Conservation (phyloP, 2,329 filamentous ascomycete genomes). For the Trichoderma sp. region DNA sequence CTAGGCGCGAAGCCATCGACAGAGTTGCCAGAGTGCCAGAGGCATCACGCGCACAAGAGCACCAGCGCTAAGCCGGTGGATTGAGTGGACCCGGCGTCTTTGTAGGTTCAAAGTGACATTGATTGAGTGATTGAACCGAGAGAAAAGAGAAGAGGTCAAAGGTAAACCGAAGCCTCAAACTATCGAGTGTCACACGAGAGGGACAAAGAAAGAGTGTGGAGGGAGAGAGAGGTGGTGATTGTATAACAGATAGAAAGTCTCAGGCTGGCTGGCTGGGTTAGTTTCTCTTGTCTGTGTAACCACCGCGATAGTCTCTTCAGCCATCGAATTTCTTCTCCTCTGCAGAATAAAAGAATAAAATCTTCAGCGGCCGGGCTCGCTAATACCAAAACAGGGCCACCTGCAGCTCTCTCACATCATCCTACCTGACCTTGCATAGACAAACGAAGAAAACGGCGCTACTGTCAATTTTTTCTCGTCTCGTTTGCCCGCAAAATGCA, state of each 20-base stretch:
- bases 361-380: conserved; percentile 7
- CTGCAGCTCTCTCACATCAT: conserved; percentile 10
- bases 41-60: conserved; percentile 17
- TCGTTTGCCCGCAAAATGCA: not conserved
- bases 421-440: not conserved
- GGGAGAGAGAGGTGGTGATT: not conserved
- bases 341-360: not conserved
- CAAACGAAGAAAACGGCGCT: not conserved
- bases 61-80: conserved; percentile 16
- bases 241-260: not conserved
- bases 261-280: not conserved
- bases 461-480: not conserved
- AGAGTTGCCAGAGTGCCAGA: not conserved
- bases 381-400: not conserved
- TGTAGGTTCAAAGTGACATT: not conserved
- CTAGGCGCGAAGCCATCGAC: conserved; percentile 11
- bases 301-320: not conserved
- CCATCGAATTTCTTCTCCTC: not conserved
- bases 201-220: not conserved
- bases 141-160: not conserved
- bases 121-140: not conserved
- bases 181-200: not conserved
- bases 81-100: conserved; percentile 13
- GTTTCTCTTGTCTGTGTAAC: not conserved
- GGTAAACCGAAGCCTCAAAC: not conserved